These are phyloP conservation scores for Dendrobium chrysotoxum DNA, from an alignment of 106 monocot genomes.

Conservation along the genomic window DNA sequence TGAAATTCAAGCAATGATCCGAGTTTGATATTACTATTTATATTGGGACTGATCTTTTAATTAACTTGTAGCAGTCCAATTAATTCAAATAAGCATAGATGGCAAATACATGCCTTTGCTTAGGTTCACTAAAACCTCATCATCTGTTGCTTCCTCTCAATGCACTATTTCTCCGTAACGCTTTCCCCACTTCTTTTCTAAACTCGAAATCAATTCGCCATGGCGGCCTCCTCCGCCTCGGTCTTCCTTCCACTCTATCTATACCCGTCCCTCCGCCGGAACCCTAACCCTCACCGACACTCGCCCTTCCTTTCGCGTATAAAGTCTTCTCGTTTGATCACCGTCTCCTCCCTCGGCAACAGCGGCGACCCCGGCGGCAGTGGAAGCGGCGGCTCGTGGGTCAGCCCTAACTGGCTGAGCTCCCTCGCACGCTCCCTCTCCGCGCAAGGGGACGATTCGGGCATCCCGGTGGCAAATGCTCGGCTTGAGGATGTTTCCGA, in stretches of 20 bases:
- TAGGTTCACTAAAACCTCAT: too few species aligned
- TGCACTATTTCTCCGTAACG: too few species aligned
- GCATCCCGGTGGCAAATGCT: conserved; percentile 72
- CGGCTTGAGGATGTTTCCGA: conserved; percentile 90
- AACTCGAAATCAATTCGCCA: too few species aligned
- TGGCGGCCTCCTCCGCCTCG: not conserved
- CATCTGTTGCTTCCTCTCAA: too few species aligned
- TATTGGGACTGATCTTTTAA: too few species aligned
- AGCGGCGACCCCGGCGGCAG: conserved; percentile 4
- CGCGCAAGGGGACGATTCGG: conserved; percentile 44
- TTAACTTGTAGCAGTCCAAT: too few species aligned
- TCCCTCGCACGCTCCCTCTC: conserved; percentile 14
- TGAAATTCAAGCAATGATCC: too few species aligned
- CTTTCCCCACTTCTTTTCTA: too few species aligned
- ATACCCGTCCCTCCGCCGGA: not conserved
- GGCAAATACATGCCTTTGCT: too few species aligned
- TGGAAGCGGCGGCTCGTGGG: conserved; percentile 46
- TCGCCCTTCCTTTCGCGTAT: not conserved
- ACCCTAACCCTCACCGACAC: not conserved
- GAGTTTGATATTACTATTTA: too few species aligned
- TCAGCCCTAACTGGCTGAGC: conserved; percentile 93
- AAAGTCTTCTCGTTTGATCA: not conserved
- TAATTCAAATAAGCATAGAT: too few species aligned
- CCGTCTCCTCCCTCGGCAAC: not conserved
- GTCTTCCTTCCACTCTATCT: not conserved